Evolutionary conservation across 768 basidiomycete genomes (phyloP), one percentile per base, ranked within the genome.

Genomic region (Leucocoprinus leucothites): DNA sequence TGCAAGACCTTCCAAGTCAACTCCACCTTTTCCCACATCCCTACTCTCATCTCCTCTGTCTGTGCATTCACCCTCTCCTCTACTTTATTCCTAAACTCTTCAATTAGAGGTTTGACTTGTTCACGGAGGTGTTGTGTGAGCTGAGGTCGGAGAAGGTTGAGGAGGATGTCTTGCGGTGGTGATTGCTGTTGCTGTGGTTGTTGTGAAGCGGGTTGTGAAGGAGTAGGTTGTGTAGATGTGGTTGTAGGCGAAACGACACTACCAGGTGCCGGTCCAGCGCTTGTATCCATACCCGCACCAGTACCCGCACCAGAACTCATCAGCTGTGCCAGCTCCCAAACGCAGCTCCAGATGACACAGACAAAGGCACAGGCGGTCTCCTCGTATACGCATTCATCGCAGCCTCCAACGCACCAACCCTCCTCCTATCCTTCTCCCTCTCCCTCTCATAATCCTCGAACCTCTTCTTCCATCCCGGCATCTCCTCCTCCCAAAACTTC

Each of bases 321-420:
- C 38, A 38, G 7, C 38, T 6, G 6, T 31, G 38, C 38, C 38
- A n/a, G 6, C 16, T 38, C 38, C 31, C 31, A 11, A 31, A 11
- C 11, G 31, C 5, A 38, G 38, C 13, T 13, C 6, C 7, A 11
- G 38, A 38, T 6, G 38, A 38, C 16, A n/a, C 16, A n/a, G 5
- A 3, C 38, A 38, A 31, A 5, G 31, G 38, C 7, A 11, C 38
- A 14, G 59, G 60, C 9, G 60, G 56, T 9, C 51, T 47, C 25
- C 57, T 52, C 34, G 57, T 56, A 45, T 64, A 66, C 6, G 66
- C 65, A 40, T 63, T 63, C 21, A 67, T 46, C 19, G 66, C 64
- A 3, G 49, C 41, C 50, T 63, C 60, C 38, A 66, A 59, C 28
- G 59, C 62, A 40, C 41, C 21, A 22, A 60, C 57, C 24, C 51